Percentiles rank a stretch among this genome's conserved stretches.
These are phyloP conservation scores for Fusarium decemcellulare DNA, from an alignment of 2,329 filamentous ascomycete genomes.

Conservation along the genomic window DNA sequence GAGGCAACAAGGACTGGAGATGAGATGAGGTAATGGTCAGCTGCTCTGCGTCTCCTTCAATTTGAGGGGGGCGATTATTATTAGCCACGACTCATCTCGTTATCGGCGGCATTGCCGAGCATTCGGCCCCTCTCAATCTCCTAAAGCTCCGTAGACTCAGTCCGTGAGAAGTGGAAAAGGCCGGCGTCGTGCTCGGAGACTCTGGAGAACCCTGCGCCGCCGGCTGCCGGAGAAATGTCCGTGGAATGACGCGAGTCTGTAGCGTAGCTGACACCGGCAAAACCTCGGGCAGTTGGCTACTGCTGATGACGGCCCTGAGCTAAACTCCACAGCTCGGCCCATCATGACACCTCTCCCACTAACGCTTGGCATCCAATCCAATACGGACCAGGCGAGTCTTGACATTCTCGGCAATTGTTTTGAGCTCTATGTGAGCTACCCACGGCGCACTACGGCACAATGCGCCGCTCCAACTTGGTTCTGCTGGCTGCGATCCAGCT, in stretches of 20 bases:
- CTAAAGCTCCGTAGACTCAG: constrained; percentile 28
- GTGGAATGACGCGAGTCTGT: not conserved
- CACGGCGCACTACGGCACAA: constrained; percentile 51
- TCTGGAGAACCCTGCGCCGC: constrained; percentile 28
- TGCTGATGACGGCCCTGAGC: constrained; percentile 19
- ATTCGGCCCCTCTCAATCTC: constrained; percentile 34
- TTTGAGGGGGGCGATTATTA: constrained; percentile 28
- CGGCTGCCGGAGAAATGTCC: constrained; percentile 11
- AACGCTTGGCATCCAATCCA: constrained; percentile 27
- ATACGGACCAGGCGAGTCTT: constrained; percentile 6
- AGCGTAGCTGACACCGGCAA: constrained; percentile 37
- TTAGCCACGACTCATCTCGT: constrained; percentile 17
- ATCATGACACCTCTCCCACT: constrained; percentile 52
- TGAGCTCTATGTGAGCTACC: constrained; percentile 49
- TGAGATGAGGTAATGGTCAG: constrained; percentile 38
- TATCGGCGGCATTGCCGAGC: constrained; percentile 34
- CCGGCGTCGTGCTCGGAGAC: constrained; percentile 16
- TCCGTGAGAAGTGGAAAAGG: constrained; percentile 24
- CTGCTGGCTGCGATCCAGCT: constrained; percentile 62
- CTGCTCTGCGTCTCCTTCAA: constrained; percentile 12
- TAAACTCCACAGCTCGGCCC: constrained; percentile 41
- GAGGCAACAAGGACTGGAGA: constrained; percentile 20
- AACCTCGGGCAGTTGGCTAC: constrained; percentile 33
- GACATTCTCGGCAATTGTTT: constrained; percentile 26
- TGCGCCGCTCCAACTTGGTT: constrained; percentile 65